These are phyloP conservation scores for Stereocaulon alpinum DNA, from an alignment of 495 filamentous ascomycete genomes.

Conservation along the genomic window DNA sequence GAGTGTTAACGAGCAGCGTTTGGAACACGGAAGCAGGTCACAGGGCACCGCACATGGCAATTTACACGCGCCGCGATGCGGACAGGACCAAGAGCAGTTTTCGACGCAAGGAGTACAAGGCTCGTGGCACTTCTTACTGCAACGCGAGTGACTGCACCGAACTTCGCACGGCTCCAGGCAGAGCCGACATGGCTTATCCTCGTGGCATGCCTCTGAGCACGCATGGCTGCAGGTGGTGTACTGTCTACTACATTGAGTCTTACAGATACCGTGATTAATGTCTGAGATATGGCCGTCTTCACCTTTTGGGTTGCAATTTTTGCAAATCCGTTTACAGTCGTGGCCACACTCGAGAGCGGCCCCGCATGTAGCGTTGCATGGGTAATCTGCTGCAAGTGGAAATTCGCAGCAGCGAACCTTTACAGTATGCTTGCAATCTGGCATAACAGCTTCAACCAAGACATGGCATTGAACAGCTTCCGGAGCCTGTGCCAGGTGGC, in stretches of 20 bases:
- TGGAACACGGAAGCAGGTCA: constrained; percentile 55
- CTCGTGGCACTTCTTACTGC: constrained; percentile 47
- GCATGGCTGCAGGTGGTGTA: constrained; percentile 49
- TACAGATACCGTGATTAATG: constrained; percentile 42
- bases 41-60: constrained; percentile 56
- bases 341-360: constrained; percentile 49
- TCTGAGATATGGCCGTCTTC: constrained; percentile 22
- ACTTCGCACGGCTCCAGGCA: constrained; percentile 50
- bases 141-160: constrained; percentile 51
- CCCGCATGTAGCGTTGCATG: constrained; percentile 41
- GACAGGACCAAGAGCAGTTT: constrained; percentile 46
- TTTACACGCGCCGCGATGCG: constrained; percentile 43
- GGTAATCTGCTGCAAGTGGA: constrained; percentile 26
- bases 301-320: constrained; percentile 32
- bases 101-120: constrained; percentile 55
- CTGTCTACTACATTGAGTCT: constrained; percentile 40
- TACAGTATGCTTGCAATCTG: constrained; percentile 45
- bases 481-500: constrained; percentile 40
- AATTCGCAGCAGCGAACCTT: constrained; percentile 41
- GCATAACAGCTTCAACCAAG: constrained; percentile 35
- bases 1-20: constrained; percentile 47
- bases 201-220: constrained; percentile 48
- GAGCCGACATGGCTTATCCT: constrained; percentile 38
- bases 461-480: constrained; percentile 30
- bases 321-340: constrained; percentile 43